These are phyloP conservation scores for Parathielavia appendiculata DNA, from an alignment of 495 filamentous ascomycete species.

Conservation along the genomic window DNA sequence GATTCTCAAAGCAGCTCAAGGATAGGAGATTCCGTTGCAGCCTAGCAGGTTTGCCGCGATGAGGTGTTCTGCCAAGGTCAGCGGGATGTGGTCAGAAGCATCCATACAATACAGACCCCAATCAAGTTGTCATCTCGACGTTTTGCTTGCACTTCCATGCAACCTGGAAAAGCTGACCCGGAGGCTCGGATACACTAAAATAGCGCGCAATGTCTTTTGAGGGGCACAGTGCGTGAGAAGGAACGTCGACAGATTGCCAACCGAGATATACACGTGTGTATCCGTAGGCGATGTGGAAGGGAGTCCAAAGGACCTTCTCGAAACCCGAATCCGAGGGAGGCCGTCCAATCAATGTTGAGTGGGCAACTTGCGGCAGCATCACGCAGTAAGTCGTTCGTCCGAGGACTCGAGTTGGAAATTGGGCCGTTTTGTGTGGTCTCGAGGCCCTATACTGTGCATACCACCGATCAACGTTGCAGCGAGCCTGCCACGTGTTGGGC, in stretches of 20 bases:
- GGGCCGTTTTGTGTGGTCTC: not conserved
- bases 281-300: not conserved
- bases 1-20: no score
- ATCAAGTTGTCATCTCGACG: no score
- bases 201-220: conserved; percentile 7
- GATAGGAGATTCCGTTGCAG: no score
- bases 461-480: conserved; percentile 12
- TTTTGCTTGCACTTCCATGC: no score
- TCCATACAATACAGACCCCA: no score
- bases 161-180: not conserved
- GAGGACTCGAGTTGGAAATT: not conserved
- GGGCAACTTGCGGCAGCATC: not conserved
- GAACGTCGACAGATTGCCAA: not conserved
- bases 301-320: not conserved
- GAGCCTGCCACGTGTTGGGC: conserved; percentile 13
- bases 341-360: not conserved
- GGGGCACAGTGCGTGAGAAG: conserved; percentile 1
- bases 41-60: no score
- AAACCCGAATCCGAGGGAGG: not conserved
- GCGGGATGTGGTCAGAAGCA: no score
- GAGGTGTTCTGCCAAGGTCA: no score
- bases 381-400: not conserved
- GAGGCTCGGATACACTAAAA: conserved; percentile 14
- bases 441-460: not conserved
- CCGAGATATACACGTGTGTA: no score